phyloP scores from a whole-genome alignment of 2,329 filamentous ascomycete species.

The Ascocoryne sarcoides region DNA sequence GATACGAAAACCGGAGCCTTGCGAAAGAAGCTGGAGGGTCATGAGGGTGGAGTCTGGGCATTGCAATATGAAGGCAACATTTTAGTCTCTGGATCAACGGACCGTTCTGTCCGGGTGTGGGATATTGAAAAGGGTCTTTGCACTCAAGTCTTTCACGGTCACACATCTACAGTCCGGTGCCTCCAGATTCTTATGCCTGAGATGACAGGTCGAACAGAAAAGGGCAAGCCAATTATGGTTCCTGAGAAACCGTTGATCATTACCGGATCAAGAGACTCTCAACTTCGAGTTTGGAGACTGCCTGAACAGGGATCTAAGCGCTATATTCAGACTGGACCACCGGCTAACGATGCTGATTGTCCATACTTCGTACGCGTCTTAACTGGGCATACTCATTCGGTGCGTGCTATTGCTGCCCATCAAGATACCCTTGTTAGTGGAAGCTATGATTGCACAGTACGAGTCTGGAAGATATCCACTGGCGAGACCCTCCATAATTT shows the following conservation, averaged over 20 bases:
- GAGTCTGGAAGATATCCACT: constrained; percentile 96
- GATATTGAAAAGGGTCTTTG: constrained; percentile 90
- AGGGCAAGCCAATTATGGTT: constrained; percentile 76
- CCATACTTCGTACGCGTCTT: constrained; percentile 90
- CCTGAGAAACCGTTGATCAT: constrained; percentile 94
- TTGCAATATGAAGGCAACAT: constrained; percentile 93
- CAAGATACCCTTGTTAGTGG: constrained; percentile 95
- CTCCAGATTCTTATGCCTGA: constrained; percentile 88
- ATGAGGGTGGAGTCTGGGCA: constrained; percentile 97
- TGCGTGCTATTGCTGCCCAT: constrained; percentile 89
- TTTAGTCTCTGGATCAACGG: constrained; percentile 90
- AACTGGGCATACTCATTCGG: constrained; percentile 81
- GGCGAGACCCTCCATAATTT: constrained; percentile 80
- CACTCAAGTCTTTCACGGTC: constrained; percentile 92
- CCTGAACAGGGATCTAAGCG: constrained; percentile 69
- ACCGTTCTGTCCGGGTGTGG: constrained; percentile 98
- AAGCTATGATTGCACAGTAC: constrained; percentile 90
- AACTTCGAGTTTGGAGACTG: constrained; percentile 87
- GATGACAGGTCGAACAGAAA: constrained; percentile 59
- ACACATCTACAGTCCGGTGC: constrained; percentile 94
- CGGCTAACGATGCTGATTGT: constrained; percentile 69
- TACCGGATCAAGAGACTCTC: constrained; percentile 91
- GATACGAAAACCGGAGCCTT: constrained; percentile 90
- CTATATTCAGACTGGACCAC: constrained; percentile 71
- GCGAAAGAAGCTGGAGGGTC: constrained; percentile 75